A percentile compares a stretch with the other conserved stretches of the same genome.
phyloP scores from a whole-genome alignment of 78 protist genomes.

The Protostelium mycophagum region DNA sequence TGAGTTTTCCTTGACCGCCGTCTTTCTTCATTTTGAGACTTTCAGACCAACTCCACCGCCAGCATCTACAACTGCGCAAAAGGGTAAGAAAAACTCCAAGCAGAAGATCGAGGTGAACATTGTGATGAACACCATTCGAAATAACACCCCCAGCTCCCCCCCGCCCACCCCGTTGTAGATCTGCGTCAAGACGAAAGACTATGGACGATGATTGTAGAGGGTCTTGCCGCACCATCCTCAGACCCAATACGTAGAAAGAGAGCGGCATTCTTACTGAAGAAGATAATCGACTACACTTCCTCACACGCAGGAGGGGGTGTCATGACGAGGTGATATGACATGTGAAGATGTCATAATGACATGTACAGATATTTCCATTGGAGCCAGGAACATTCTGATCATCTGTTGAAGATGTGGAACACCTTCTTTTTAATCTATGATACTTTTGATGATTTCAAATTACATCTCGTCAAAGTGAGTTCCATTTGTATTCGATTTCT shows the following conservation, averaged over 20 bases:
- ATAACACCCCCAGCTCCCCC: neutral
- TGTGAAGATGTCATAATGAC: neutral
- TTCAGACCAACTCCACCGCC: neutral
- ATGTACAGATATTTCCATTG: neutral
- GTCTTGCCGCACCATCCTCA: neutral
- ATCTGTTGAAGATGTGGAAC: neutral
- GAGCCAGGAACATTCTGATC: neutral
- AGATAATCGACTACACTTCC: neutral
- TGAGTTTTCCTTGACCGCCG: too few relatives aligned
- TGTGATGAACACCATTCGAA: neutral
- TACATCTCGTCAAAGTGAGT: neutral
- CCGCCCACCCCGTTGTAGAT: neutral
- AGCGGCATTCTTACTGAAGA: neutral
- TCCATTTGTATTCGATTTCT: too few relatives aligned
- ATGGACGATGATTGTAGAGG: neutral
- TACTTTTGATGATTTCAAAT: neutral
- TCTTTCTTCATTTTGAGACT: neutral
- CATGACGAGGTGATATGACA: neutral
- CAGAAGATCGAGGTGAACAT: neutral
- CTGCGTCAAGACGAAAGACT: neutral
- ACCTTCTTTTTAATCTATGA: neutral
- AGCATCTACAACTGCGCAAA: neutral
- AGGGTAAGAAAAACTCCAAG: neutral
- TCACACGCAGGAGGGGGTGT: neutral
- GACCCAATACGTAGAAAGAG: neutral